Conservation (phyloP, 176 grass and related monocot species). For the Rhynchospora breviuscula region DNA sequence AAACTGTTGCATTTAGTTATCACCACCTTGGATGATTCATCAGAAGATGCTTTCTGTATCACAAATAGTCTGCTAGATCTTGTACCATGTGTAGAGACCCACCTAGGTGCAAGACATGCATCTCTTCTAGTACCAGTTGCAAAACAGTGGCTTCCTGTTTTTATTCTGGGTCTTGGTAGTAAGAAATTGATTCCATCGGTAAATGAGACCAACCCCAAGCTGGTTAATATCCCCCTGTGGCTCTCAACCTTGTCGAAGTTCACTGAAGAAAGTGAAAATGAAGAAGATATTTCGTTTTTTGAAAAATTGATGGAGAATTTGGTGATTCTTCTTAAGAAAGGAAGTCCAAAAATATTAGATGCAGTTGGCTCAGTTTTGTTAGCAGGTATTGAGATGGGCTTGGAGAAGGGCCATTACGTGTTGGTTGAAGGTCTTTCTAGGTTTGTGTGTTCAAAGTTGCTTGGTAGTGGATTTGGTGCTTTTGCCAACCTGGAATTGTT, state of each 20-base stretch:
- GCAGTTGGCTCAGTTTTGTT: slow-evolving; percentile 44
- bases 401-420: slow-evolving; percentile 37
- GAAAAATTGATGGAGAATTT: slow-evolving; percentile 59
- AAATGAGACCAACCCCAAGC: slow-evolving; percentile 25
- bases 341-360: slow-evolving; percentile 58
- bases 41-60: slow-evolving; percentile 54
- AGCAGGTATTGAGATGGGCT: slow-evolving; percentile 22
- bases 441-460: slow-evolving; percentile 61
- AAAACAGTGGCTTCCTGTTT: slow-evolving; percentile 71
- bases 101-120: slow-evolving; percentile 44
- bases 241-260: slow-evolving; percentile 45
- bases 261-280: slow-evolving; percentile 35
- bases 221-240: slow-evolving; percentile 58
- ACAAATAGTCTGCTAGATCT: slow-evolving; percentile 87
- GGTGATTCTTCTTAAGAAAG: slow-evolving; percentile 63
- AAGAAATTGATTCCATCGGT: slow-evolving; percentile 33
- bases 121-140: slow-evolving; percentile 38
- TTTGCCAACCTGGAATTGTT: slow-evolving; percentile 42
- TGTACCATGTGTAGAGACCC: slow-evolving; percentile 44
- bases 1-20: slow-evolving; percentile 78
- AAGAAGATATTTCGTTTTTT: slow-evolving; percentile 27
- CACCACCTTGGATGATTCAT: slow-evolving; percentile 34
- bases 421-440: slow-evolving; percentile 48
- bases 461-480: slow-evolving; percentile 14
- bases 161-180: slow-evolving; percentile 68